These are phyloP conservation scores for Capsicum rhomboideum DNA, from an alignment of 257 asterid species.

Conservation along the genomic window DNA sequence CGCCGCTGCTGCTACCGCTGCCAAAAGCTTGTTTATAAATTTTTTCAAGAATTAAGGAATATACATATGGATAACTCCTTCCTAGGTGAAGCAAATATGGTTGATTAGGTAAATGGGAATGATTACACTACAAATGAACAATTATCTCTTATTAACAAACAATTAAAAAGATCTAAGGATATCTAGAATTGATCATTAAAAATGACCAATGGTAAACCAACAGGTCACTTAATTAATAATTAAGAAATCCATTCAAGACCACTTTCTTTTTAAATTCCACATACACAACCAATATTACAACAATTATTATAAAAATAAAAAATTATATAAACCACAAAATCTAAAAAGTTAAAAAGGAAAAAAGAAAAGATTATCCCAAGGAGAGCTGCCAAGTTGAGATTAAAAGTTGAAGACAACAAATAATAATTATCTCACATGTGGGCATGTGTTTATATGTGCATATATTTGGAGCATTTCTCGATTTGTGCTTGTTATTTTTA, in stretches of 20 bases:
- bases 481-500: no score
- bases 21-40: no score
- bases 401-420: neutral
- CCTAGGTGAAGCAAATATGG: no score
- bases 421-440: neutral
- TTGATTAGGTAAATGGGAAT: no score
- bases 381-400: neutral
- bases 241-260: neutral
- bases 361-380: neutral
- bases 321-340: neutral
- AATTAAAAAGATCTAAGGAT: no score
- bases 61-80: no score
- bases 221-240: neutral
- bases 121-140: neutral
- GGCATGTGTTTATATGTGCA: neutral
- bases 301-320: neutral
- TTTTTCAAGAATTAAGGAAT: no score
- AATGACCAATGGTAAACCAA: neutral
- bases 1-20: no score
- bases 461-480: no score
- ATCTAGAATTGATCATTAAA: neutral
- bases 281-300: neutral
- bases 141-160: neutral
- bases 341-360: neutral
- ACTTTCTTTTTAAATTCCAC: neutral